Conservation (phyloP, 345 rosid species). For the Hibiscus trionum region DNA sequence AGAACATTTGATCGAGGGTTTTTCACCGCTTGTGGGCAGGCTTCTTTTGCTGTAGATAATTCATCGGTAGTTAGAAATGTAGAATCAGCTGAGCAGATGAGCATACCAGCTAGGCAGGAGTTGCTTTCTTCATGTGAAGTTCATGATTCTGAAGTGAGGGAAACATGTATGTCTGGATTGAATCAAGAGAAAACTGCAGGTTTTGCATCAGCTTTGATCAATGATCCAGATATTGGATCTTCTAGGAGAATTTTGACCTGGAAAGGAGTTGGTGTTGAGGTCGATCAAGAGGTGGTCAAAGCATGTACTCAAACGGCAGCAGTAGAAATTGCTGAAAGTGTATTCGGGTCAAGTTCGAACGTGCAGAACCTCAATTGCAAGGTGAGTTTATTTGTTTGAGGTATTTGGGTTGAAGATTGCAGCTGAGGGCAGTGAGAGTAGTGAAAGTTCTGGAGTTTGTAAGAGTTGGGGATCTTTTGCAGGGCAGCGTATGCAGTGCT, state of each 20-base stretch:
- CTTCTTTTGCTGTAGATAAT: slow-evolving; percentile 21
- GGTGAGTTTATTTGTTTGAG: slow-evolving; percentile 47
- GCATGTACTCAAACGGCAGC: slow-evolving; percentile 29
- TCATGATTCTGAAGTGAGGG: slow-evolving; percentile 20
- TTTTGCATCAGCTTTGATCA: slow-evolving; percentile 22
- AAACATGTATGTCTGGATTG: slow-evolving; percentile 16
- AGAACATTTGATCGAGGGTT: slow-evolving; percentile 18
- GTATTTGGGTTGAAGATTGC: slow-evolving; percentile 31
- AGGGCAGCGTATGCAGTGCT: slow-evolving; percentile 33
- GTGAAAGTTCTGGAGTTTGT: slow-evolving; percentile 30
- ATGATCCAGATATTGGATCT: slow-evolving; percentile 19
- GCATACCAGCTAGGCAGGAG: slow-evolving; percentile 13
- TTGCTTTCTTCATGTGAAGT: slow-evolving; percentile 27
- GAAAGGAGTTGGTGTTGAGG: slow-evolving; percentile 28
- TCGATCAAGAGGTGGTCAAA: slow-evolving; percentile 30
- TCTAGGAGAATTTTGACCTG: slow-evolving; percentile 16
- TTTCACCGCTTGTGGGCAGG: slow-evolving; percentile 15
- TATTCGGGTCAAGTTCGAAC: slow-evolving; percentile 27
- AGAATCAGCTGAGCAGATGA: slow-evolving; percentile 26
- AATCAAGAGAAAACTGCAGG: slow-evolving; percentile 20
- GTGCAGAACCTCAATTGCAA: slow-evolving; percentile 34
- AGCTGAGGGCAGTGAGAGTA: slow-evolving; percentile 22
- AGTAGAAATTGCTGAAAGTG: slow-evolving; percentile 31
- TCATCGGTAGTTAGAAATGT: slow-evolving; percentile 22
- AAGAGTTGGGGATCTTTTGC: slow-evolving; percentile 37